Evolutionary conservation across 345 rosid species (phyloP).

Genomic region (Salix viminalis): DNA sequence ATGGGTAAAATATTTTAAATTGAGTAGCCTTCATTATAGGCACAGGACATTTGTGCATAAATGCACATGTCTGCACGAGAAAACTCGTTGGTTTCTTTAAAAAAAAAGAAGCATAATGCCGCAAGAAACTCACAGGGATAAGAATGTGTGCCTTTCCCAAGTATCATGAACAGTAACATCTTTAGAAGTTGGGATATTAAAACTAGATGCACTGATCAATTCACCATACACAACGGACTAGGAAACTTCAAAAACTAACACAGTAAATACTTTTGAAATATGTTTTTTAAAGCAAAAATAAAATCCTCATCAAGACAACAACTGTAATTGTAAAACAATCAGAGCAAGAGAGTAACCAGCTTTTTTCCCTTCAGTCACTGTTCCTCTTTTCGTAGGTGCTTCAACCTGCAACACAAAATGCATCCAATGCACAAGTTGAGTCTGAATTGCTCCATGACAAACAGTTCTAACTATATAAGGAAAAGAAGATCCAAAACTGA

Average conservation of each 20-base stretch:
- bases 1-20: background rate
- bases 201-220: too few relatives aligned
- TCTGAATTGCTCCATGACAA: background rate
- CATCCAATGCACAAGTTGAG: background rate
- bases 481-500: background rate
- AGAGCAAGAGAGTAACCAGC: slow-evolving; percentile 13
- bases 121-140: too few relatives aligned
- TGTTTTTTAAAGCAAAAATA: background rate
- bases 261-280: background rate
- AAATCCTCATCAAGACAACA: background rate
- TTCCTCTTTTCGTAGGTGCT: slow-evolving; percentile 35
- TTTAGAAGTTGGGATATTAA: too few relatives aligned
- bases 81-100: too few relatives aligned
- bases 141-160: too few relatives aligned
- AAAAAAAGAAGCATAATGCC: too few relatives aligned
- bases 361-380: slow-evolving; percentile 23
- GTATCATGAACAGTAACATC: too few relatives aligned
- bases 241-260: too few relatives aligned
- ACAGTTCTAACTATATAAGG: background rate
- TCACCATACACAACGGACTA: too few relatives aligned
- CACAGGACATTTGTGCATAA: too few relatives aligned
- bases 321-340: background rate
- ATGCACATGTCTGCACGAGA: too few relatives aligned
- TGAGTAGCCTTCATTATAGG: too few relatives aligned
- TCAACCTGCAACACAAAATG: slow-evolving; percentile 30